Percentiles rank a stretch among this genome's conserved stretches.
Conservation (phyloP, 495 filamentous ascomycete species). For the Letharia columbiana region DNA sequence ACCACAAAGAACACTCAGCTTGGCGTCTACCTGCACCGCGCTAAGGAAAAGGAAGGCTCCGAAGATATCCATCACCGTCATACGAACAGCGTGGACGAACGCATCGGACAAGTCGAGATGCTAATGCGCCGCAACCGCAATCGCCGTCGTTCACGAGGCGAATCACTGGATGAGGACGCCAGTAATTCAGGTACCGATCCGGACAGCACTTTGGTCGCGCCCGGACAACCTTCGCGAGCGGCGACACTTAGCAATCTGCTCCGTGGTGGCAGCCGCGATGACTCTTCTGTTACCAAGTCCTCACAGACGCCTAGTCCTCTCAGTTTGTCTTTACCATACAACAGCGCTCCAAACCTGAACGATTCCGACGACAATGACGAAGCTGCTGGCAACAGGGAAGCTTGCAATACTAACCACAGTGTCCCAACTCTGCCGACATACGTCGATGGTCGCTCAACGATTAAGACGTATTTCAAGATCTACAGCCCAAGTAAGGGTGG, state of each 20-base stretch:
- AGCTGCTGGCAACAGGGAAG: slow-evolving; percentile 18
- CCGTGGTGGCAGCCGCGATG: slow-evolving; percentile 20
- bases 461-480: slow-evolving; percentile 57
- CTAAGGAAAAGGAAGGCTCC: slow-evolving; percentile 47
- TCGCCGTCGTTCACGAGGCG: slow-evolving; percentile 21
- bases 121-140: slow-evolving; percentile 34
- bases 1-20: slow-evolving; percentile 46
- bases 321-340: slow-evolving; percentile 16
- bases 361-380: slow-evolving; percentile 26
- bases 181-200: slow-evolving; percentile 36
- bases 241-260: slow-evolving; percentile 25
- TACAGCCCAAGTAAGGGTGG: slow-evolving; percentile 50
- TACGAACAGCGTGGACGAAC: slow-evolving; percentile 39
- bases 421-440: slow-evolving; percentile 44
- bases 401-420: slow-evolving; percentile 20
- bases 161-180: slow-evolving; percentile 32
- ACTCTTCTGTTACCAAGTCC: slow-evolving; percentile 23
- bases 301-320: slow-evolving; percentile 24
- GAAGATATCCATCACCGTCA: slow-evolving; percentile 28
- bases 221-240: slow-evolving; percentile 21
- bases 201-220: slow-evolving; percentile 26
- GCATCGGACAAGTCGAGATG: slow-evolving; percentile 44
- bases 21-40: slow-evolving; percentile 53
- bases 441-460: slow-evolving; percentile 46
- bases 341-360: slow-evolving; percentile 12